These are phyloP conservation scores for Zygosaccharomyces sapae DNA, from an alignment of 1,139 yeast species.

Conservation along the genomic window DNA sequence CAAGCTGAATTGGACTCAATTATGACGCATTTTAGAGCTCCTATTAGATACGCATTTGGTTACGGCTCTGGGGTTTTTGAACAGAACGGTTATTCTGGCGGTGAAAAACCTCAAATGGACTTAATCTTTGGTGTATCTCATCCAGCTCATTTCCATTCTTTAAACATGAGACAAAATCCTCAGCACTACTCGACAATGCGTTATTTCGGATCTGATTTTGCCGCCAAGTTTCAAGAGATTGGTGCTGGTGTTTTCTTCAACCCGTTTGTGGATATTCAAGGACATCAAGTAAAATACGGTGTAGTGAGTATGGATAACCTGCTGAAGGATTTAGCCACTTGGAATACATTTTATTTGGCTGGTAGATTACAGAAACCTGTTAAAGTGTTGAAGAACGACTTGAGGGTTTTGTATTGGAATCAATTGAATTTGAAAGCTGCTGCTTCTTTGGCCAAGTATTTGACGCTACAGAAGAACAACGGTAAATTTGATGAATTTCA, in stretches of 20 bases:
- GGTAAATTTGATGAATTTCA: conserved; percentile 55
- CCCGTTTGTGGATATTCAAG: conserved; percentile 71
- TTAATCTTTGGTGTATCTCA: conserved; percentile 79
- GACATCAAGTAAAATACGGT: conserved; percentile 77
- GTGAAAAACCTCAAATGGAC: conserved; percentile 68
- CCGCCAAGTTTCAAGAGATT: conserved; percentile 59
- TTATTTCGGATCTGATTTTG: conserved; percentile 54
- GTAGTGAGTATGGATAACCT: conserved; percentile 62
- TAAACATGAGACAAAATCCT: conserved; percentile 61
- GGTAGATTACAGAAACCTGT: conserved; percentile 96
- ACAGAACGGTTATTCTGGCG: conserved; percentile 54
- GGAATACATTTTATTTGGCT: conserved; percentile 84
- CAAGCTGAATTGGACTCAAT: conserved; percentile 49
- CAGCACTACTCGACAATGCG: conserved; percentile 72
- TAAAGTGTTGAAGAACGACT: conserved; percentile 61
- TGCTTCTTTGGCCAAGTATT: conserved; percentile 59
- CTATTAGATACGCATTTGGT: conserved; percentile 75
- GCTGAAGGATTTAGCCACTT: conserved; percentile 64
- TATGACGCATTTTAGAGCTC: conserved; percentile 58
- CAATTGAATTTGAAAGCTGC: conserved; percentile 79
- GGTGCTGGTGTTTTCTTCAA: conserved; percentile 95
- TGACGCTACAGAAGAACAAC: conserved; percentile 43
- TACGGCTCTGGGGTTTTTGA: conserved; percentile 94
- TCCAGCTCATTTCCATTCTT: conserved; percentile 68
- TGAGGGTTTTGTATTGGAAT: conserved; percentile 59